Evolutionary conservation across 768 basidiomycete species (phyloP), one percentile per base, ranked within the genome.

Genomic region (Tricholoma sp.): DNA sequence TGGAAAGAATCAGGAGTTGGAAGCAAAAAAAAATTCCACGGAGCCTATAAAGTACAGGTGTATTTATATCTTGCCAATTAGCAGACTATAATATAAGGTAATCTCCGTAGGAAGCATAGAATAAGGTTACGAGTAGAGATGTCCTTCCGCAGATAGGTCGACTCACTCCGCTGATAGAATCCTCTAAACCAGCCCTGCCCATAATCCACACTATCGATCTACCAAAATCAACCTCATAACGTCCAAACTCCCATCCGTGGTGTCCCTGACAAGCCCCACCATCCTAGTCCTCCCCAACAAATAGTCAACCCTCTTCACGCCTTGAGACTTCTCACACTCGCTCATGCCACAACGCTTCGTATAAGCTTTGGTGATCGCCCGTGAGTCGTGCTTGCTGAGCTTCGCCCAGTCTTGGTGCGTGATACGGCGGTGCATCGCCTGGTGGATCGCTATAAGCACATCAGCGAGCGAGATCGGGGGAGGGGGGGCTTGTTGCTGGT

Each of bases 231-330:
- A 53, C 61, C 67, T 75, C 57, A 79, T 58, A n/a, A 67, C 63
- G 2, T 72, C 73, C 51, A 27, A 27, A 5, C 65, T 72, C 1
- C 70, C 70, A 32, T 79, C 74, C 12, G 61, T 41, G 60, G 72
- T 74, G 39, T 67, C 71, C 59, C 76, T 71, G 6, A 75, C 70
- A 49, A 84, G 57, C 16, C 83, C 83, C 58, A 74, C 76, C 66
- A 85, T 78, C 62, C 67, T 72, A 2, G 73, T 72, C 53, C 72
- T 76, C 7, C 76, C 79, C 47, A 71, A 56, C 59, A 86, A 69
- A 66, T 80, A 86, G 71, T 88, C 86, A 3, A 87, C 74, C 57
- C 81, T 74, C 70, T 81, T 84, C 16, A 86, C 76, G 0, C 83
- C 83, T 68, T 80, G 77, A 12, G 67, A 72, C 58, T 73, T 65